A percentile compares a stretch with the other conserved stretches of the same genome.
phyloP scores from a whole-genome alignment of 352 stramenopile species.

The Phytophthora ramorum region DNA sequence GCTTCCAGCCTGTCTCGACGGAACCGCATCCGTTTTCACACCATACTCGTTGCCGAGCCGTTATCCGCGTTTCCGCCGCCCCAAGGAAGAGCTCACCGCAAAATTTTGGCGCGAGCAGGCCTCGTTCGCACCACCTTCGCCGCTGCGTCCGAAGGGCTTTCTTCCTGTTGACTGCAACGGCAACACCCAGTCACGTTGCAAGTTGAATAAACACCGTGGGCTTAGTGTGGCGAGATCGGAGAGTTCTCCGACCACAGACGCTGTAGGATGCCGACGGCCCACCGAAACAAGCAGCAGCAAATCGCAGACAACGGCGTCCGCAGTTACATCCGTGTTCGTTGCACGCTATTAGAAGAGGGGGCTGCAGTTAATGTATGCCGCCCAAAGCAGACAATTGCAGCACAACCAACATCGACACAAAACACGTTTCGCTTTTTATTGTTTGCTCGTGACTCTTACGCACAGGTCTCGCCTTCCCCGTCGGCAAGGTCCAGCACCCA shows the following conservation, averaged over 20 bases:
- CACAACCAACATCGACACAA: no score
- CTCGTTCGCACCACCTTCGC: conserved; percentile 14
- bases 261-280: not conserved
- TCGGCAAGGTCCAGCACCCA: conserved; percentile 1
- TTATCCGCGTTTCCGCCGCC: conserved; percentile 4
- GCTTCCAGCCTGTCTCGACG: conserved; percentile 5
- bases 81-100: not conserved
- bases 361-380: no score
- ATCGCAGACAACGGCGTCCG: not conserved
- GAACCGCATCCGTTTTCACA: conserved; percentile 17
- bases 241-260: not conserved
- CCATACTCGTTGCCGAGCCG: not conserved
- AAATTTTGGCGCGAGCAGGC: conserved; percentile 8
- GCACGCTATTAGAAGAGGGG: not conserved
- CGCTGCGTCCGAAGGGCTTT: conserved; percentile 4
- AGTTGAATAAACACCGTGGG: no score
- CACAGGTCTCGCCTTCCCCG: conserved; percentile 4
- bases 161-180: not conserved
- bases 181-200: not conserved
- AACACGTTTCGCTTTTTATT: not conserved
- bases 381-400: no score
- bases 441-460: not conserved
- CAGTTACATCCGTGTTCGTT: not conserved
- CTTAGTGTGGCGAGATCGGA: no score
- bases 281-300: not conserved